Base-by-base conservation (phyloP, 805 yeast species). In the Suhomyces vadensis region DNA sequence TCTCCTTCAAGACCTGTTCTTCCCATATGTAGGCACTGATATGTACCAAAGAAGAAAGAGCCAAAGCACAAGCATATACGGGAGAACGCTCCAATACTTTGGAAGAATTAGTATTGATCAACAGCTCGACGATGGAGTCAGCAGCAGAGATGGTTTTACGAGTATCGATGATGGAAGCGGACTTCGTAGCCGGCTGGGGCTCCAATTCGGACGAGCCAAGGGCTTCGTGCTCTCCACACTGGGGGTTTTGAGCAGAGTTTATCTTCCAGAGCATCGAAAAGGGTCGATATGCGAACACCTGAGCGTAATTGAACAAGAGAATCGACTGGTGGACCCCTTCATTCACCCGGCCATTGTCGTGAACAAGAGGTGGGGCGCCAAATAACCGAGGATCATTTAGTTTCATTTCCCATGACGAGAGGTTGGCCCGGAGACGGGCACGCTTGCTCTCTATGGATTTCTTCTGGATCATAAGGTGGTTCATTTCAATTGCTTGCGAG, bases 101-200 rank as follows among this genome's bases (percentile, higher is more conserved):
- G 1, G 73, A 57, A 0, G 81, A 72, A 46, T 70, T 70, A 1
- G 81, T 74, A 47, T 77, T 80, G 8, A 77, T 64, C 6, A 77
- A 57, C 1, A 74, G 57, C 43, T 67, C 71, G 1, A 75, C 73
- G 17, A 77, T 73, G 14, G 75, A 61, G 31, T 76, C 74, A 2
- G 82, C 82, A 17, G 80, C 77, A 41, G 74, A 80, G 16, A 77
- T 77, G 1, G 81, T 75, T 49, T 75, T 75, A 49, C 79, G 64
- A 0, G 82, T 77, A 49, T 75, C 82, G 27, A 77, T 70, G 24
- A 74, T 69, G 13, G 35, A 26, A 47, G 76, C 74, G 42, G 73
- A 60, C 47, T 69, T 75, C 27, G 67, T 62, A 16, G 63, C 59
- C 17, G 46, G 25, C 14, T 47, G 52, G 10, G 51, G 47, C 5